phyloP scores from a whole-genome alignment of 2,329 filamentous ascomycete genomes.

The Stachybotrys chlorohalonatus region DNA sequence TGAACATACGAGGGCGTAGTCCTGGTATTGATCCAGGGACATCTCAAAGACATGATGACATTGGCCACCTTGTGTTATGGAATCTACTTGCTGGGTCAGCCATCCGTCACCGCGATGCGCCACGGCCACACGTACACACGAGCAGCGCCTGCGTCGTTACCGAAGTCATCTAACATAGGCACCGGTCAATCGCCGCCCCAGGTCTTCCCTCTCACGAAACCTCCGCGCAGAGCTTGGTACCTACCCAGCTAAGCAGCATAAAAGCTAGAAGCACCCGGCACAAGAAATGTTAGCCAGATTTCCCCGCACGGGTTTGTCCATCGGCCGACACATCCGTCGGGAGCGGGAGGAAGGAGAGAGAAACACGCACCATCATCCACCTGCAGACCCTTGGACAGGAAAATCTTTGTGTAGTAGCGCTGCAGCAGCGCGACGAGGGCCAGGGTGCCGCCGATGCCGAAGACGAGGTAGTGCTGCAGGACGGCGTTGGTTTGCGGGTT shows the following conservation, averaged over 20 bases:
- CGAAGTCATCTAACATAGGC: neutral
- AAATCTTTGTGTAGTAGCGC: slow-evolving; percentile 21
- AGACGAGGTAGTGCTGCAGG: slow-evolving; percentile 14
- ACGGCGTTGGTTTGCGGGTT: slow-evolving; percentile 14
- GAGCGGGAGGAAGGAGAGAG: neutral
- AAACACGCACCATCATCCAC: slow-evolving; percentile 14
- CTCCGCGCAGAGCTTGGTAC: neutral
- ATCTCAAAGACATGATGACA: too few relatives aligned
- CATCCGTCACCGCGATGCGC: too few relatives aligned
- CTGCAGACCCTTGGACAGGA: slow-evolving; percentile 12
- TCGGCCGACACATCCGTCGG: neutral
- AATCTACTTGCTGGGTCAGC: too few relatives aligned
- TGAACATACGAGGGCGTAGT: too few relatives aligned
- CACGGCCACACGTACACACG: too few relatives aligned
- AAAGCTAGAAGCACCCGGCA: slow-evolving; percentile 6
- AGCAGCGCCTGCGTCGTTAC: too few relatives aligned
- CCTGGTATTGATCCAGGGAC: too few relatives aligned
- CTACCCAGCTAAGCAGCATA: slow-evolving; percentile 16
- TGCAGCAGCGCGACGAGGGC: slow-evolving; percentile 15
- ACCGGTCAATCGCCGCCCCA: neutral
- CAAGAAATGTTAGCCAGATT: neutral
- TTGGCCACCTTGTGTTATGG: too few relatives aligned
- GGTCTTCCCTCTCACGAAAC: neutral
- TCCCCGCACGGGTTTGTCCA: too few relatives aligned
- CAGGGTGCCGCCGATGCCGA: slow-evolving; percentile 14